A percentile compares a stretch with the other conserved stretches of the same genome.
Conservation (phyloP, 169 alveolate genomes). For the Eimeria brunetti region DNA sequence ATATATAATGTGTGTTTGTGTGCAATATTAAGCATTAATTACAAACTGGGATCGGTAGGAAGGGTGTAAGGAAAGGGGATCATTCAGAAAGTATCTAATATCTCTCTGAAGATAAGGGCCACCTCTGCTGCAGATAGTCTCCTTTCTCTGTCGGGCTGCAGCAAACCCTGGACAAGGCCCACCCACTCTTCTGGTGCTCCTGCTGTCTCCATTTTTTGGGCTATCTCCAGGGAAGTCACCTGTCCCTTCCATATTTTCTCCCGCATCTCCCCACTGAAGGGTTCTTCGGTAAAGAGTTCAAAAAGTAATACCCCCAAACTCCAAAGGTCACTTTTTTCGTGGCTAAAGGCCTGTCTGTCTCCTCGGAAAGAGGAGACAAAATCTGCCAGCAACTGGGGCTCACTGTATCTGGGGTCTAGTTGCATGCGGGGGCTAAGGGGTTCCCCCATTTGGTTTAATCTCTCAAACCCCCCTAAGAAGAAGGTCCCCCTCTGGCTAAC, state of each 20-base stretch:
- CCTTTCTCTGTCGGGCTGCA: neutral
- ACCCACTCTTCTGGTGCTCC: neutral
- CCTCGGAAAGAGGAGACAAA: neutral
- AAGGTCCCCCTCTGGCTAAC: neutral
- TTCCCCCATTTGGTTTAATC: neutral
- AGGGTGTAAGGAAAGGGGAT: too few relatives aligned
- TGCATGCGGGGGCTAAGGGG: neutral
- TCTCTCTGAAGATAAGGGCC: neutral
- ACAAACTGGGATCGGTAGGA: too few relatives aligned
- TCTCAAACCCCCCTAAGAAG: neutral
- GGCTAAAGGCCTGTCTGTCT: neutral
- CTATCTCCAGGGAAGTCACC: neutral
- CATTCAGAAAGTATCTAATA: too few relatives aligned
- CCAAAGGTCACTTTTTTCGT: conserved; percentile 7
- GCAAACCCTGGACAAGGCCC: neutral
- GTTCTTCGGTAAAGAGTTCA: neutral
- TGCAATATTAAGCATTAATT: too few relatives aligned
- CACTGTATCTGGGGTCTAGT: neutral
- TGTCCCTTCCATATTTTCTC: neutral
- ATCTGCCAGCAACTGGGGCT: neutral
- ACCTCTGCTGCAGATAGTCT: neutral
- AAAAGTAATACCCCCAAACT: neutral
- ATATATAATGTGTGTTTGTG: too few relatives aligned
- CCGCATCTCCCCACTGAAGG: neutral
- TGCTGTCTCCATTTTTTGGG: neutral